Percentiles rank a stretch among this genome's conserved stretches.
Conservation (phyloP, 225 moss, liverwort and hornwort genomes). For the Pleurozium schreberi region DNA sequence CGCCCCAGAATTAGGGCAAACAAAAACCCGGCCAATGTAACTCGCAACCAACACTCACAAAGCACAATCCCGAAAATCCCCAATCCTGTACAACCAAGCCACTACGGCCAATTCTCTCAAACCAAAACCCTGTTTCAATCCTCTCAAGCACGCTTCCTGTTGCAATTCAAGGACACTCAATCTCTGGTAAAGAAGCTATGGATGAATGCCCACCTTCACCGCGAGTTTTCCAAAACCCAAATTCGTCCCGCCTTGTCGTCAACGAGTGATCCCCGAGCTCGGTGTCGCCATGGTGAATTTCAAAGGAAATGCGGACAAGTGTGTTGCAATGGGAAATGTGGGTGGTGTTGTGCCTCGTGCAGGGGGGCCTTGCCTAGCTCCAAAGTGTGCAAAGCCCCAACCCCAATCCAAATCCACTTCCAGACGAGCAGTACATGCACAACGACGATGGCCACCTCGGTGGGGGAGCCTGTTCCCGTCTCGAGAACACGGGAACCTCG, state of each 20-base stretch:
- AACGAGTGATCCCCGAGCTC: background rate
- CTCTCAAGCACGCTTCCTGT: background rate
- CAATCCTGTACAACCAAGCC: background rate
- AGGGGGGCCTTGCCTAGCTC: background rate
- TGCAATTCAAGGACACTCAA: background rate
- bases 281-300: background rate
- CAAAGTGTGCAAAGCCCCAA: slow-evolving; percentile 3
- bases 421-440: background rate
- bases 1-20: slow-evolving; percentile 20
- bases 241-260: background rate
- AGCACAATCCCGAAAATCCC: background rate
- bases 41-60: background rate
- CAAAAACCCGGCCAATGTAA: background rate
- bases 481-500: slow-evolving; percentile 7
- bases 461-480: background rate
- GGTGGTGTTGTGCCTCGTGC: background rate
- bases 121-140: background rate
- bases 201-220: background rate
- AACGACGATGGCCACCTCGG: background rate
- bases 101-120: background rate
- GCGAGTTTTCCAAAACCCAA: background rate
- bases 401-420: slow-evolving; percentile 28
- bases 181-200: background rate
- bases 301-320: background rate
- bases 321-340: background rate